Base-by-base conservation (phyloP, 495 filamentous ascomycete genomes). In the Podospora bellae-mahoneyi region DNA sequence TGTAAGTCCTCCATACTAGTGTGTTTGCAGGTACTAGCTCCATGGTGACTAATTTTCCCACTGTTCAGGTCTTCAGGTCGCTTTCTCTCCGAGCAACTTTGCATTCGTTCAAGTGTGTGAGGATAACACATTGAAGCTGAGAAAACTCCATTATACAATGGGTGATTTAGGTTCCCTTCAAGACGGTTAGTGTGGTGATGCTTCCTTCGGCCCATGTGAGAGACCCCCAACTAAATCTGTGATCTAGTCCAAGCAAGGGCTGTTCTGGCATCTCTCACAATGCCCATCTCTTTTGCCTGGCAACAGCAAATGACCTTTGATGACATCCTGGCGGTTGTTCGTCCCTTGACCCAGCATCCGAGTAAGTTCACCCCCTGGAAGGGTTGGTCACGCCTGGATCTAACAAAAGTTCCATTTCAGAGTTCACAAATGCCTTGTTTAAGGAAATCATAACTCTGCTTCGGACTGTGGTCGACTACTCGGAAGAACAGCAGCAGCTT, bases 21-120 rank as follows among this genome's bases (percentile, higher is more conserved):
- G 23, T 3, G 39, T 48, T 48, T 58, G n/a, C 23, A 23, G 3
- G 64, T 75, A 34, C 72, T 78, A 27, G 57, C 74, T 79, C 75
- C 53, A 32, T 19, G 16, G 23, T 68, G 28, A n/a, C 67, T 75
- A 64, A 77, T 66, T 15, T 10, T 26, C 10, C 60, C 10, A 2
- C 48, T 30, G 1, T 10, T 48, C 39, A 91, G 89, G 85, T 68
- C 78, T 91, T 20, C 82, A 91, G 64, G 84, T 88, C 48, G 86
- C 89, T 18, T 85, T 93, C 64, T 95, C 91, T 7, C 91, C 92
- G 0, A 93, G 90, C 64, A 84, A 86, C 54, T 92, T 88, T 71
- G 86, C 88, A 44, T 82, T 89, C 27, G 86, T 87, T 0, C 82
- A 83, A 61, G 80, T 93, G 30, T 86, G 89, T 66, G 83, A 88